A percentile compares a stretch with the other conserved stretches of the same genome.
These are phyloP conservation scores for Scopulariopsis brevicaulis DNA, from an alignment of 2,329 filamentous ascomycete species.

Conservation along the genomic window DNA sequence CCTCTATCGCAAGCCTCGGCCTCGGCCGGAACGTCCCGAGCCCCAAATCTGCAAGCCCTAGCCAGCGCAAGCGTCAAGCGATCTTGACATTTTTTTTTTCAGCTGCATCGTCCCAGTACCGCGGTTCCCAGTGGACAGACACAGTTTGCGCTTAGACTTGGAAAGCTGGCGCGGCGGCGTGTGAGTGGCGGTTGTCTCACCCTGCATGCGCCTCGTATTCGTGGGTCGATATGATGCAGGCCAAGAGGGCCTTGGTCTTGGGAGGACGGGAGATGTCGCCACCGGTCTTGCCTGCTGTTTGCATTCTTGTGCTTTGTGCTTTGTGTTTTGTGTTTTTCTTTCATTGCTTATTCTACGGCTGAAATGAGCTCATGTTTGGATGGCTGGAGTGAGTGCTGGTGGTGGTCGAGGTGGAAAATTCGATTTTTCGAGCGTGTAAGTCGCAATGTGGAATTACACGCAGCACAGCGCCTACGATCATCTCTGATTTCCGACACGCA, in stretches of 20 bases:
- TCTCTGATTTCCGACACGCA: too few relatives aligned
- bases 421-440: too few relatives aligned
- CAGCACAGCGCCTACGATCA: too few relatives aligned
- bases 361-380: too few relatives aligned
- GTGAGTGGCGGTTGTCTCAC: background rate
- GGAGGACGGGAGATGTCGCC: background rate
- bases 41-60: too few relatives aligned
- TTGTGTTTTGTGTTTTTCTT: too few relatives aligned
- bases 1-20: too few relatives aligned
- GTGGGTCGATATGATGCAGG: background rate
- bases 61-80: background rate
- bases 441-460: too few relatives aligned
- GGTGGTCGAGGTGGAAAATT: too few relatives aligned
- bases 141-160: background rate
- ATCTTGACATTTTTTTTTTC: background rate
- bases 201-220: background rate
- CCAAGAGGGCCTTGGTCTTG: background rate
- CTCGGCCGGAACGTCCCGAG: too few relatives aligned
- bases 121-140: background rate
- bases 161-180: background rate
- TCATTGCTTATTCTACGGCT: too few relatives aligned
- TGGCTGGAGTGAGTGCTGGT: too few relatives aligned
- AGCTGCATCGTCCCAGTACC: background rate
- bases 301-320: background rate
- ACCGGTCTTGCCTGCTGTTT: background rate